phyloP scores from a whole-genome alignment of 169 alveolate species.

The Babesia sp. region DNA sequence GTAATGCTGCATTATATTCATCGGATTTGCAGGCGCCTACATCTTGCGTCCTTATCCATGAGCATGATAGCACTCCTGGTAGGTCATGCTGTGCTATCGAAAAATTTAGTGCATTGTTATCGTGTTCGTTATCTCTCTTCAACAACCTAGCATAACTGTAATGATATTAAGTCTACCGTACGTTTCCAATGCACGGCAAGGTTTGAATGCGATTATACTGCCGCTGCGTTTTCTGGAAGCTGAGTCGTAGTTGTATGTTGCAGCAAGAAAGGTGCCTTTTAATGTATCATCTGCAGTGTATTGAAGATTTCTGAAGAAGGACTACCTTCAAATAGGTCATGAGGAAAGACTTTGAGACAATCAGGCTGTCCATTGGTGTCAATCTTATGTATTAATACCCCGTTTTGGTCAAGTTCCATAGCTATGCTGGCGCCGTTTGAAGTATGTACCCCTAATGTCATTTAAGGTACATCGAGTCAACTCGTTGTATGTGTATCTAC shows the following conservation, averaged over 20 bases:
- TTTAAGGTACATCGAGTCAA: no score
- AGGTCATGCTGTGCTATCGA: background rate
- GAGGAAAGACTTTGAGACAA: slow-evolving; percentile 39
- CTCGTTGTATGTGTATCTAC: no score
- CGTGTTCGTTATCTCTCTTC: background rate
- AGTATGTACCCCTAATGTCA: no score
- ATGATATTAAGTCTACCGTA: background rate
- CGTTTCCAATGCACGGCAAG: slow-evolving; percentile 13
- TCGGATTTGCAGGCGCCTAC: background rate
- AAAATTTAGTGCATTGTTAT: background rate
- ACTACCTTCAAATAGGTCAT: slow-evolving; percentile 1
- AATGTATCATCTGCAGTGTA: slow-evolving; percentile 11
- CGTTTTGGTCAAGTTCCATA: background rate
- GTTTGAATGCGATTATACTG: slow-evolving; percentile 37
- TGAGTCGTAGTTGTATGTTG: slow-evolving; percentile 30
- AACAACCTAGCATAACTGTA: background rate
- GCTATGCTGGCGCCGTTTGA: background rate
- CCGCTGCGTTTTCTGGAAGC: slow-evolving; percentile 12
- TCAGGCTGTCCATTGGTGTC: slow-evolving; percentile 38
- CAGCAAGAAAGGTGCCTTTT: slow-evolving; percentile 19
- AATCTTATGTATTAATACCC: background rate
- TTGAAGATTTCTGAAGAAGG: background rate
- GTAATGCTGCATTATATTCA: slow-evolving; percentile 2
- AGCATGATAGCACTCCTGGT: slow-evolving; percentile 22
- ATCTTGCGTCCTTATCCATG: slow-evolving; percentile 28